Base-by-base conservation (phyloP, 495 filamentous ascomycete species). In the Xylaria curta region DNA sequence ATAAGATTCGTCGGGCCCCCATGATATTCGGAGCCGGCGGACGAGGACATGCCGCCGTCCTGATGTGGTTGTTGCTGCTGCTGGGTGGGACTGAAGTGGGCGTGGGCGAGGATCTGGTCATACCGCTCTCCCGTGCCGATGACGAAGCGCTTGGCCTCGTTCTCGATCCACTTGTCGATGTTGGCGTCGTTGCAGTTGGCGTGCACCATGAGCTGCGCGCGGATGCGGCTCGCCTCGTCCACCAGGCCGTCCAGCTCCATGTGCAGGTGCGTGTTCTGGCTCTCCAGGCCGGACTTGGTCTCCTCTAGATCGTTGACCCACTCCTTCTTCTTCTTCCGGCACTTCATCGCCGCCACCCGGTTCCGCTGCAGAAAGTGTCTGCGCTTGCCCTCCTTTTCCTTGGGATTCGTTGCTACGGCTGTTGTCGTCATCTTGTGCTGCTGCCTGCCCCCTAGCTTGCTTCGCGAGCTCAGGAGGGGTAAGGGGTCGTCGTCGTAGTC, bases 261-360 rank as follows among this genome's bases (percentile, higher is more conserved):
- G 28, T 80, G 80, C 40, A 86, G 76, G 13, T 75, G 67, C 4
- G 70, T 74, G 54, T 84, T 75, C 53, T 80, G 72, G 12, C 69
- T 74, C 70, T 85, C 84, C 31, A 85, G 74, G n/a, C 68, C 73
- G n/a, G 77, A 69, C 61, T 78, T 84, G 26, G 80, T 81, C 46
- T 83, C 79, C 72, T 92, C 89, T 4, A 93, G 82, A 33, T 88
- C 85, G 51, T 87, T 82, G 8, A 90, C 89, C 79, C 89, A 91
- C 73, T 90, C 88, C 78, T 95, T 97, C 81, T 96, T 95, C 85
- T 95, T 95, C 78, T 91, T 89, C 3, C 94, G 89, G 77, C 94
- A 97, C 75, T 97, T 97, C 80, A 89, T 93, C 0, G 94, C 94
- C 6, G 94, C 94, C 5, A 94, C 78, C 5, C 94, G 89, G 76